Percentiles rank a stretch among this genome's conserved stretches.
Evolutionary conservation across 352 stramenopile species (phyloP).

Genomic region (Phytophthora sansomeana): DNA sequence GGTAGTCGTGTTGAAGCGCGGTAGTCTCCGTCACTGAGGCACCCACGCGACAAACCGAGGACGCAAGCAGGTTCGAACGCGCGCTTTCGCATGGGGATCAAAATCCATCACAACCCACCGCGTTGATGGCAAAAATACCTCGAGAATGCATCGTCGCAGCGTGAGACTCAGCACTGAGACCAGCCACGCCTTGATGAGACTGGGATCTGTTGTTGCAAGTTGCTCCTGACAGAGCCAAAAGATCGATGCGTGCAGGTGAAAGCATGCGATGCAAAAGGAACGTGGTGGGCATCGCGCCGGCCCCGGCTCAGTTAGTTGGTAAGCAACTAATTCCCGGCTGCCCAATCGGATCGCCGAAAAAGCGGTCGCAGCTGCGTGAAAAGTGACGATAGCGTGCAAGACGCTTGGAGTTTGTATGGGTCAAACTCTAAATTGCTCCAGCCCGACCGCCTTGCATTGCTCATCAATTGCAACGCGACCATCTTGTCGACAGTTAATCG

Average conservation of each 20-base stretch:
- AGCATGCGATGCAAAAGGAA: neutral
- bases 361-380: neutral
- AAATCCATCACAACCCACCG: neutral
- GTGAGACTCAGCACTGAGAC: slow-evolving; percentile 1
- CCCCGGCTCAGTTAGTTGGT: neutral
- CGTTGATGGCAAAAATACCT: neutral
- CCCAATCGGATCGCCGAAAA: slow-evolving; percentile 10
- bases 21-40: neutral
- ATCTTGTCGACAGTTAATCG: no score
- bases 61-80: neutral
- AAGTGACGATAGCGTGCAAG: neutral
- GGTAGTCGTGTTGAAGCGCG: neutral
- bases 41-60: neutral
- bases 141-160: neutral
- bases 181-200: neutral
- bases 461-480: no score
- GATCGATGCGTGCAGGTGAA: neutral
- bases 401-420: neutral
- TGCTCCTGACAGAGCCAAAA: neutral
- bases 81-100: slow-evolving; percentile 4
- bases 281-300: neutral
- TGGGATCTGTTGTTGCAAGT: neutral
- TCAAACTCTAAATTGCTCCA: no score
- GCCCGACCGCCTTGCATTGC: no score
- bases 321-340: neutral